These are phyloP conservation scores for Lepraria neglecta DNA, from an alignment of 495 filamentous ascomycete species.

Conservation along the genomic window DNA sequence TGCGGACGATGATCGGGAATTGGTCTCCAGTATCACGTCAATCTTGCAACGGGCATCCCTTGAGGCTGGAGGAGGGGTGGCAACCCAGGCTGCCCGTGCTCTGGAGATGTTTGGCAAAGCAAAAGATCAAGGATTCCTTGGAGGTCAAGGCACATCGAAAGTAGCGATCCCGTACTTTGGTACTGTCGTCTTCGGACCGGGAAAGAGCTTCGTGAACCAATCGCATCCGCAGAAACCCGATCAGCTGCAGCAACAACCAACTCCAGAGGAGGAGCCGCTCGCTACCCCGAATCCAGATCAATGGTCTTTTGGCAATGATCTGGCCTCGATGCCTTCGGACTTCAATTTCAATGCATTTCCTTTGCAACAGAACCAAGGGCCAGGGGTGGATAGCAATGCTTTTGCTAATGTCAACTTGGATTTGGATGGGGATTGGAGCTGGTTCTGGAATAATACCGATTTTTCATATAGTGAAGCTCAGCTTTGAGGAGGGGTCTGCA, in stretches of 20 bases:
- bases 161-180: slow-evolving; percentile 45
- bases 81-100: slow-evolving; percentile 41
- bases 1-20: slow-evolving; percentile 42
- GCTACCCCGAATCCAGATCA: neutral
- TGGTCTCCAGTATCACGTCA: slow-evolving; percentile 38
- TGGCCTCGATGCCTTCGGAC: neutral
- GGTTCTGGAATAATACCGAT: slow-evolving; percentile 34
- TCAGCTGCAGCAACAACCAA: neutral
- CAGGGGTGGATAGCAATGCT: slow-evolving; percentile 21
- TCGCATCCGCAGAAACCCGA: slow-evolving; percentile 3
- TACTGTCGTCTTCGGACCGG: slow-evolving; percentile 35
- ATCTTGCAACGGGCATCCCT: slow-evolving; percentile 38
- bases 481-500: too few species aligned
- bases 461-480: slow-evolving; percentile 5
- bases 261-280: slow-evolving; percentile 6
- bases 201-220: slow-evolving; percentile 27
- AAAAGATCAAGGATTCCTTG: slow-evolving; percentile 7
- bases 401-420: slow-evolving; percentile 34
- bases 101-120: slow-evolving; percentile 36
- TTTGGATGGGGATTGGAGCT: slow-evolving; percentile 39
- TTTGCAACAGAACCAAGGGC: neutral
- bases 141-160: slow-evolving; percentile 27
- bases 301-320: too few species aligned
- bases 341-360: neutral
- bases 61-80: slow-evolving; percentile 43